Evolutionary conservation across 805 yeast species (phyloP).

Genomic region (Jamesozyma piceae): DNA sequence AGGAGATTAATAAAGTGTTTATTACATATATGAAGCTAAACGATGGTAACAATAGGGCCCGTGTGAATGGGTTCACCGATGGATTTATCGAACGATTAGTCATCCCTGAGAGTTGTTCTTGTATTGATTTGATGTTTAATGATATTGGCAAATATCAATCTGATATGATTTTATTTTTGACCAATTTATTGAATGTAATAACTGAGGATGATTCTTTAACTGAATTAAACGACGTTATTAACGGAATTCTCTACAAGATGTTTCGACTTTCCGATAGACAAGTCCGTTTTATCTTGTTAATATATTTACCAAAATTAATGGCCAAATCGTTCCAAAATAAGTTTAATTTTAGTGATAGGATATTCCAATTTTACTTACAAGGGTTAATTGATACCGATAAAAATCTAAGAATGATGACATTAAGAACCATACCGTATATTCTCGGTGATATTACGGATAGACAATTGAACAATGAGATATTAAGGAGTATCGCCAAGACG

Average conservation of each 20-base stretch:
- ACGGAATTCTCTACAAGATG: conserved; percentile 56
- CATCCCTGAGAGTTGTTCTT: conserved; percentile 52
- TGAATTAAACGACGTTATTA: conserved; percentile 16
- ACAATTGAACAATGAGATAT: conserved; percentile 76
- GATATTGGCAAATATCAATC: conserved; percentile 1
- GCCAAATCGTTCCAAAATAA: conserved; percentile 25
- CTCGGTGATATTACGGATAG: conserved; percentile 62
- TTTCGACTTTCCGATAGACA: conserved; percentile 68
- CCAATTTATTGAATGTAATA: conserved; percentile 26
- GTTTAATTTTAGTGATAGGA: conserved; percentile 52
- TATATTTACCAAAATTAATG: conserved; percentile 46
- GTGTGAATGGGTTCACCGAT: conserved; percentile 1
- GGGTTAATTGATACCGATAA: conserved; percentile 84
- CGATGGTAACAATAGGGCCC: not conserved
- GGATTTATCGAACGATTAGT: conserved; percentile 51
- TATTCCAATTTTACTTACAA: conserved; percentile 59
- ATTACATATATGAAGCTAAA: conserved; percentile 23
- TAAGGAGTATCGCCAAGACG: conserved; percentile 62
- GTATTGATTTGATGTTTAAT: conserved; percentile 5
- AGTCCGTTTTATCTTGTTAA: conserved; percentile 61
- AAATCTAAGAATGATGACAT: conserved; percentile 70
- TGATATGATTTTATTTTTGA: conserved; percentile 23
- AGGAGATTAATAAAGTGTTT: conserved; percentile 16
- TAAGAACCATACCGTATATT: conserved; percentile 45
- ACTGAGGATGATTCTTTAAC: conserved; percentile 29